phyloP scores from a whole-genome alignment of 2,329 filamentous ascomycete species.

The Claviceps paspali region DNA sequence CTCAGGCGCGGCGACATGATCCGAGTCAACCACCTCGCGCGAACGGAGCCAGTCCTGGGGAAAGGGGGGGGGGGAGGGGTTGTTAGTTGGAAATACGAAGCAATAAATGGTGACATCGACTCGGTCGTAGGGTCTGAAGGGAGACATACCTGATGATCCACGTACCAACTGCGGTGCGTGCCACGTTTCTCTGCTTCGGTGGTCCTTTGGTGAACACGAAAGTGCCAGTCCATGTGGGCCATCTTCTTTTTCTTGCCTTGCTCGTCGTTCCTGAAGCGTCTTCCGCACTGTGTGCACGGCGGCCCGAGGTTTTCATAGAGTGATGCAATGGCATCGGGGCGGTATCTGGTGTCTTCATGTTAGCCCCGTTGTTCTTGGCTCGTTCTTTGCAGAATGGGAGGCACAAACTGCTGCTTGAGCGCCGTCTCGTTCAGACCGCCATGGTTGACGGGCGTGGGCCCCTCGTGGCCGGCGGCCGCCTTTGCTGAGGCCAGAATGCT shows the following conservation, averaged over 20 bases:
- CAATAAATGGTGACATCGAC: neutral
- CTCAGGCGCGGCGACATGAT: conserved; percentile 23
- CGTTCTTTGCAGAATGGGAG: conserved; percentile 6
- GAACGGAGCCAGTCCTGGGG: conserved; percentile 76
- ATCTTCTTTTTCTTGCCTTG: conserved; percentile 76
- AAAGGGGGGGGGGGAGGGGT: neutral
- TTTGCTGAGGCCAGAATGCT: conserved; percentile 20
- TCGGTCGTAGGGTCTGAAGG: too few relatives aligned
- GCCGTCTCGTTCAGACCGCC: conserved; percentile 50
- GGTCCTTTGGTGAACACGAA: conserved; percentile 80
- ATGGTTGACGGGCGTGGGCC: conserved; percentile 26
- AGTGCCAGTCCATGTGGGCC: conserved; percentile 96
- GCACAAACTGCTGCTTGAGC: conserved; percentile 54
- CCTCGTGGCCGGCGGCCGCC: conserved; percentile 10
- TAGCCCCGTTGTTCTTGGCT: conserved; percentile 6
- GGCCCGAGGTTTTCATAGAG: conserved; percentile 74
- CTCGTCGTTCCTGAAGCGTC: conserved; percentile 64
- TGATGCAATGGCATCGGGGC: conserved; percentile 54
- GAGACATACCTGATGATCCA: conserved; percentile 63
- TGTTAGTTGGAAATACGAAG: neutral
- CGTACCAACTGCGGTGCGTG: conserved; percentile 88
- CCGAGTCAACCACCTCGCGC: conserved; percentile 60
- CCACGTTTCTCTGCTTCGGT: conserved; percentile 73
- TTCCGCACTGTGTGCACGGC: conserved; percentile 81
- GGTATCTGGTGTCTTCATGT: conserved; percentile 31